A percentile compares a stretch with the other conserved stretches of the same genome.
Evolutionary conservation across 805 yeast species (phyloP).

Genomic region (Ogataea wickerhamii): DNA sequence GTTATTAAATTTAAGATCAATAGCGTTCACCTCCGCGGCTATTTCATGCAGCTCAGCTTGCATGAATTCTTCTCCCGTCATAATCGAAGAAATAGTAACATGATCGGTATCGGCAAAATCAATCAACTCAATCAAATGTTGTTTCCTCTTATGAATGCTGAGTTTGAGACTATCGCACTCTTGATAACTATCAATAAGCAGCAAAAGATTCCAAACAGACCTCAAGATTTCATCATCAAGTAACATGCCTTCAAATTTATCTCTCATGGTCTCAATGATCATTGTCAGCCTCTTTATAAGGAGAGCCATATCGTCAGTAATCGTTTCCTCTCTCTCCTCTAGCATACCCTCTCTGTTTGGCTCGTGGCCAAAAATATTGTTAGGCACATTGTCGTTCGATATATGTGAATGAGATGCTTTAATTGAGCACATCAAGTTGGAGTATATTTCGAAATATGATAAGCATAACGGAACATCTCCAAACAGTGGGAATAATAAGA

Average conservation of each 20-base stretch:
- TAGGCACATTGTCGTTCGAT: background rate
- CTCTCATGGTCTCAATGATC: slow-evolving; percentile 54
- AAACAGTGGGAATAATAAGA: slow-evolving; percentile 53
- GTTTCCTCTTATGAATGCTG: slow-evolving; percentile 49
- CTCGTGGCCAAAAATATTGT: slow-evolving; percentile 6
- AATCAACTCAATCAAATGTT: slow-evolving; percentile 37
- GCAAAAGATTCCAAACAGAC: slow-evolving; percentile 50
- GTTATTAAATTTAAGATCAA: slow-evolving; percentile 61
- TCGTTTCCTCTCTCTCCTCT: background rate
- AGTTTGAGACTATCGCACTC: slow-evolving; percentile 51
- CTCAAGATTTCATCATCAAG: slow-evolving; percentile 61
- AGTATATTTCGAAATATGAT: slow-evolving; percentile 36
- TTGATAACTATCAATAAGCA: slow-evolving; percentile 46
- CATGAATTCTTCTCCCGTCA: slow-evolving; percentile 45
- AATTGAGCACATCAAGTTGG: slow-evolving; percentile 17
- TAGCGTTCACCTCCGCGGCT: slow-evolving; percentile 60
- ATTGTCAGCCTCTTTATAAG: slow-evolving; percentile 39
- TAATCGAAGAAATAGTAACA: slow-evolving; percentile 7
- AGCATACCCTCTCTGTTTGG: background rate
- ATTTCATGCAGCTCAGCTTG: slow-evolving; percentile 49
- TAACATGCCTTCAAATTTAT: slow-evolving; percentile 64
- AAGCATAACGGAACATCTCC: slow-evolving; percentile 45
- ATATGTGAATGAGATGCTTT: background rate
- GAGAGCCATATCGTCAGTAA: background rate
- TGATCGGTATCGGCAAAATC: slow-evolving; percentile 24